These are phyloP conservation scores for Saururus chinensis DNA, from an alignment of 164 flowering plant genomes.

Conservation along the genomic window DNA sequence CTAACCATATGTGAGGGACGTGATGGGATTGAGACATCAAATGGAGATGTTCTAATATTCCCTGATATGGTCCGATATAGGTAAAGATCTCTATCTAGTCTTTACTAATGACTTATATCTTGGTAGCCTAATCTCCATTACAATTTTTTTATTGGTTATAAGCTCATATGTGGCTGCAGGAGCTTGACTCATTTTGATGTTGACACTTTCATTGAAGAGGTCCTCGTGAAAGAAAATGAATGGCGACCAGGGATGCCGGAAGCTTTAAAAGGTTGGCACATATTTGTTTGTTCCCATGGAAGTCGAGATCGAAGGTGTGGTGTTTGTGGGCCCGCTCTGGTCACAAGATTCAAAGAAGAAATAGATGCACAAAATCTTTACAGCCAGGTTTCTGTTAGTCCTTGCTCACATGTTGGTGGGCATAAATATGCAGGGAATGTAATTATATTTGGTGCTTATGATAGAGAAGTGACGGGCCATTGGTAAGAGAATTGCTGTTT, in stretches of 20 bases:
- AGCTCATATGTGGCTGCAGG: slow-evolving; percentile 39
- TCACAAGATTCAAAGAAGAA: slow-evolving; percentile 66
- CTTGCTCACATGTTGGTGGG: slow-evolving; percentile 94
- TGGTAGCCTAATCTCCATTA: too few species aligned
- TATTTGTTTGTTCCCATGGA: slow-evolving; percentile 89
- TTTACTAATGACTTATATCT: too few species aligned
- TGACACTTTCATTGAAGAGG: slow-evolving; percentile 95
- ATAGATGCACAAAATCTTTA: slow-evolving; percentile 57
- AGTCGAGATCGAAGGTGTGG: slow-evolving; percentile 91
- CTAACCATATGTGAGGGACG: slow-evolving; percentile 93
- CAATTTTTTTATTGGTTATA: neutral
- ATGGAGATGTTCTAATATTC: slow-evolving; percentile 90
- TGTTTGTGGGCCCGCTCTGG: slow-evolving; percentile 75
- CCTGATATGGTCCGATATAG: slow-evolving; percentile 99
- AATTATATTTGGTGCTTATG: slow-evolving; percentile 54
- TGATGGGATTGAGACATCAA: slow-evolving; percentile 93
- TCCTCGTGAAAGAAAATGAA: slow-evolving; percentile 76
- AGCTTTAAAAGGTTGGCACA: slow-evolving; percentile 49
- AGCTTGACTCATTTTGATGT: slow-evolving; percentile 90
- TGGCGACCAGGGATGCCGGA: slow-evolving; percentile 89
- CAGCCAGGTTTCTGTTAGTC: slow-evolving; percentile 68
- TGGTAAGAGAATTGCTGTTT: slow-evolving; percentile 38
- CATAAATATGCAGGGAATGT: slow-evolving; percentile 93
- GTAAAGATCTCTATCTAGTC: slow-evolving; percentile 17
- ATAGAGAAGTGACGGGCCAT: slow-evolving; percentile 59